Evolutionary conservation across 768 basidiomycete genomes (phyloP), one percentile per base, ranked within the genome.

Genomic region (Boletus rubroflammeus): DNA sequence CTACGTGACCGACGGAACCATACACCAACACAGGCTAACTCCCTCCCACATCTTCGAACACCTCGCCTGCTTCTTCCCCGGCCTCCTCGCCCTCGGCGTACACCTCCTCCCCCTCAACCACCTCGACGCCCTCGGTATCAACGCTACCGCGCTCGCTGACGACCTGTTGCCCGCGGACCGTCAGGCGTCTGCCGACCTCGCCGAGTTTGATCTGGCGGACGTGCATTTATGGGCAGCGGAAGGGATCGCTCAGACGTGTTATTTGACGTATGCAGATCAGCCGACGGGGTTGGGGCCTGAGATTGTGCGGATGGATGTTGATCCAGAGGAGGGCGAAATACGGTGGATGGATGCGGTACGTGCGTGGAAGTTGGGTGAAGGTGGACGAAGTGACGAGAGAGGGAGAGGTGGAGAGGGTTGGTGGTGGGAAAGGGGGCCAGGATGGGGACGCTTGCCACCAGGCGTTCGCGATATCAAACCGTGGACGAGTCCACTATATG

Each of bases 51-150:
- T 59, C 11, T 81, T 88, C 56, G 86, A 90, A 59, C 88, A 90
- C 62, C 73, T 91, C 19, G 80, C 87, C 1, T 90, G 88, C 67
- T 91, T 90, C 73, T 76, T 88, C 50, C 88, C 88, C 0, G 89
- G 89, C 5, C 75, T 90, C 10, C 74, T 91, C 25, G 86, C 88
- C 6, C 78, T 91, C 3, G 88, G 88, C 15, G 86, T 72, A 5
- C 79, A 85, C 59, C 79, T 79, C 7, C 76, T 89, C 28, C 81
- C 81, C 6, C 73, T 85, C 41, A 73, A 85, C 56, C 67, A 79
- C 48, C 75, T 85, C 8, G 67, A 73, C 19, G 59, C 71, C 2
- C 62, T 80, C 11, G 80, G 79, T 5, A 76, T 86, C 51, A 70
- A 80, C 54, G 62, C 76, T 15, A 61, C 67, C 3, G 58, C 71